Conservation (phyloP, 768 basidiomycete genomes). For the Pulveroboletus sp. region DNA sequence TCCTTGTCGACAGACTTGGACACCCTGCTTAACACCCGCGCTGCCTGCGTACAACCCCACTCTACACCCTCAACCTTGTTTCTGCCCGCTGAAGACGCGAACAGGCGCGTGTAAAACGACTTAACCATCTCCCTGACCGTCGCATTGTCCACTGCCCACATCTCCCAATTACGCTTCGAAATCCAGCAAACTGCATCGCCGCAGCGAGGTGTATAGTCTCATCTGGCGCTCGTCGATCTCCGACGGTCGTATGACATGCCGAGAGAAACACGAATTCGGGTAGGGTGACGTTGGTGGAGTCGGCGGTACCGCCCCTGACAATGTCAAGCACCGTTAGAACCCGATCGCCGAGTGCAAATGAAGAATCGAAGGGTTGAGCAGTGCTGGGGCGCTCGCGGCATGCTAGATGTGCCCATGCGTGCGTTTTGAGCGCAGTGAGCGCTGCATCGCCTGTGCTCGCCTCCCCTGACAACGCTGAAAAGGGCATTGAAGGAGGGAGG, state of each 20-base stretch:
- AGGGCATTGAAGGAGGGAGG: conserved; percentile 14
- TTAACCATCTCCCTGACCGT: conserved; percentile 19
- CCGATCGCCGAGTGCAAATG: conserved; percentile 25
- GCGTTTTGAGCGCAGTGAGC: conserved; percentile 10
- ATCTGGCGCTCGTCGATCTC: conserved; percentile 23
- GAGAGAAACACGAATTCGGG: conserved; percentile 33
- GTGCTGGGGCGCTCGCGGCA: conserved; percentile 28
- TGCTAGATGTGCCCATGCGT: conserved; percentile 31
- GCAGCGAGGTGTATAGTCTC: conserved; percentile 35
- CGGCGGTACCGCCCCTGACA: conserved; percentile 6
- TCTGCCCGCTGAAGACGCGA: neutral
- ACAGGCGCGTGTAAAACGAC: conserved; percentile 22
- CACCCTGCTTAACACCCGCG: conserved; percentile 18
- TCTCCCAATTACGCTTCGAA: conserved; percentile 33
- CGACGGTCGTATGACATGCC: conserved; percentile 33
- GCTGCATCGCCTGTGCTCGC: conserved; percentile 14
- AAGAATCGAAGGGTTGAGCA: conserved; percentile 24
- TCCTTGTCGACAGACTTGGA: conserved; percentile 19
- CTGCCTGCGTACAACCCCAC: conserved; percentile 20
- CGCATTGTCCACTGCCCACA: conserved; percentile 31
- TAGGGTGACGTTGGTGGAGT: neutral
- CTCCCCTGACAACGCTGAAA: conserved; percentile 8
- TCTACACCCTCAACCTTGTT: neutral
- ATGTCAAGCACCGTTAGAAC: conserved; percentile 22
- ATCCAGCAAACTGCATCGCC: conserved; percentile 35